Evolutionary conservation across 2,329 filamentous ascomycete genomes (phyloP).

Genomic region (Talaromyces verruculosus): DNA sequence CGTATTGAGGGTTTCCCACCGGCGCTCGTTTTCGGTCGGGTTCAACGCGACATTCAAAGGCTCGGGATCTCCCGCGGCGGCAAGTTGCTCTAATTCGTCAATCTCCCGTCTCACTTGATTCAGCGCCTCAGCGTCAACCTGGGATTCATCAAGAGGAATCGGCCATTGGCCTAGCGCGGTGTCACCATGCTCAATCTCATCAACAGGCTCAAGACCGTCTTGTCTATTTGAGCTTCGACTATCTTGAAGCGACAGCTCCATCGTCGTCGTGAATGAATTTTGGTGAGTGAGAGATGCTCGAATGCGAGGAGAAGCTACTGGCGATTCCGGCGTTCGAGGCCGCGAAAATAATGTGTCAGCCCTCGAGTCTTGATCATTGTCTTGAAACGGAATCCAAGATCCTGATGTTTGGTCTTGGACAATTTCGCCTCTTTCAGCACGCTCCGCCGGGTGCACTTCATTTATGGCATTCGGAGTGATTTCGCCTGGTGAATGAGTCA

Average conservation of each 20-base stretch:
- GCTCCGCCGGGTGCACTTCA: slow-evolving; percentile 30
- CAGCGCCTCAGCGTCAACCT: slow-evolving; percentile 1
- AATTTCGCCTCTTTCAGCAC: slow-evolving; percentile 23
- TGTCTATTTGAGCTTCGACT: slow-evolving; percentile 34
- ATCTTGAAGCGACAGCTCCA: slow-evolving; percentile 44
- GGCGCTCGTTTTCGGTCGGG: slow-evolving; percentile 15
- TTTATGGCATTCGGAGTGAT: slow-evolving; percentile 36
- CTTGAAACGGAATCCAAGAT: slow-evolving; percentile 20
- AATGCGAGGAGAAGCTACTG: slow-evolving; percentile 43
- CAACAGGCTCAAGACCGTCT: slow-evolving; percentile 3
- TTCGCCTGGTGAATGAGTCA: slow-evolving; percentile 42
- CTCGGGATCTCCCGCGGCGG: not conserved
- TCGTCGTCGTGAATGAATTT: slow-evolving; percentile 46
- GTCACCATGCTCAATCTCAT: slow-evolving; percentile 7
- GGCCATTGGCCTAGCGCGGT: not conserved
- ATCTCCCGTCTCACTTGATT: slow-evolving; percentile 22
- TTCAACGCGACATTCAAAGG: not conserved
- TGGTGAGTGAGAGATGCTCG: slow-evolving; percentile 46
- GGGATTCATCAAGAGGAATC: not conserved
- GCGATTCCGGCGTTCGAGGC: slow-evolving; percentile 42
- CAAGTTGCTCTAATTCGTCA: not conserved
- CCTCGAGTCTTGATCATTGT: slow-evolving; percentile 34
- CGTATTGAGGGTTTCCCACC: slow-evolving; percentile 20
- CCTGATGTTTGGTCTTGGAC: slow-evolving; percentile 20
- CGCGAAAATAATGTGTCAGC: slow-evolving; percentile 44